These are phyloP conservation scores for Botrytis byssoidea DNA, from an alignment of 2,329 filamentous ascomycete species.

Conservation along the genomic window DNA sequence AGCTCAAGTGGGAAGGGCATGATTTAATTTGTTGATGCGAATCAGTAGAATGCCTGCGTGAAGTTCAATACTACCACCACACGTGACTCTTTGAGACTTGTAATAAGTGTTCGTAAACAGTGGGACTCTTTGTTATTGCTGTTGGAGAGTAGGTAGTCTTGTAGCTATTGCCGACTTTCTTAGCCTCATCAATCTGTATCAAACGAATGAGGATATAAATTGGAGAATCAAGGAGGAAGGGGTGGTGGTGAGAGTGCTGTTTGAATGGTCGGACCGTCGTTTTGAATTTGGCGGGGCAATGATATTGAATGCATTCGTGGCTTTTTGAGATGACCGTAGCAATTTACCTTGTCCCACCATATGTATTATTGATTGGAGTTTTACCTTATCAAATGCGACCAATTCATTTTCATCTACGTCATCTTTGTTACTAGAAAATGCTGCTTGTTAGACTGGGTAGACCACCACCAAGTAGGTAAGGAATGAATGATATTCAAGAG, in stretches of 20 bases:
- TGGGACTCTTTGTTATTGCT: not conserved
- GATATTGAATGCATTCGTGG: constrained; percentile 17
- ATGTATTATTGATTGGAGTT: not conserved
- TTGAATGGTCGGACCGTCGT: not conserved
- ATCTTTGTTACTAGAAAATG: not conserved
- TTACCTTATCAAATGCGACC: not conserved
- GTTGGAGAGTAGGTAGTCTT: not conserved
- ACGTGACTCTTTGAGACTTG: not conserved
- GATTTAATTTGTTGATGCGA: not conserved
- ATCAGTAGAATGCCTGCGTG: not conserved
- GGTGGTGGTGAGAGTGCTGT: not conserved
- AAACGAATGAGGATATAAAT: not conserved
- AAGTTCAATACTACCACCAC: not conserved
- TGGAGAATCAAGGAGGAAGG: not conserved
- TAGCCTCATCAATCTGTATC: not conserved
- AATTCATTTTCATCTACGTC: constrained; percentile 7
- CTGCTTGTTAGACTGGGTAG: not conserved
- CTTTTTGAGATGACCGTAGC: constrained; percentile 1
- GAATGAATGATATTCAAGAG: not conserved
- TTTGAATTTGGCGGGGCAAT: constrained; percentile 1
- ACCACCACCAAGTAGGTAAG: not conserved
- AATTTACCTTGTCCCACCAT: not conserved
- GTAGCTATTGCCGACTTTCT: not conserved
- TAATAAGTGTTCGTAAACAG: not conserved
- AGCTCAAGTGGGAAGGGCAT: constrained; percentile 92